A percentile compares a stretch with the other conserved stretches of the same genome.
These are phyloP conservation scores for Pigoraptor vietnamica DNA, from an alignment of 78 protist genomes.

Conservation along the genomic window DNA sequence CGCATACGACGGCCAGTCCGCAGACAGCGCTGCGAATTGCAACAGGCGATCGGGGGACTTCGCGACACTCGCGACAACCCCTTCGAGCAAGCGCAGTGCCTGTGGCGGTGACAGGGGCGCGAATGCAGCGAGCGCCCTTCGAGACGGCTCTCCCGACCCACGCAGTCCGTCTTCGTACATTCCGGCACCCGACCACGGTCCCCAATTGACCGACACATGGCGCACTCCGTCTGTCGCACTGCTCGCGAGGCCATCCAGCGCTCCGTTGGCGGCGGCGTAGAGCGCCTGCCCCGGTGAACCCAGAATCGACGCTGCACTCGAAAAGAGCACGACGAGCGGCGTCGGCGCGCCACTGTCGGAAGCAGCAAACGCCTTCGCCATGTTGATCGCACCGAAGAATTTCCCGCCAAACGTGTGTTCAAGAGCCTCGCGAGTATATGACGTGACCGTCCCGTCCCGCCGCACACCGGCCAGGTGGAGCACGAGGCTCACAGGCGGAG, in stretches of 20 bases:
- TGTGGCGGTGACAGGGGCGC: background rate
- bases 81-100: background rate
- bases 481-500: background rate
- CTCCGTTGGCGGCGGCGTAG: slow-evolving; percentile 33
- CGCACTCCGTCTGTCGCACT: background rate
- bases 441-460: background rate
- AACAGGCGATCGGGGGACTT: background rate
- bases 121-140: background rate
- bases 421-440: background rate
- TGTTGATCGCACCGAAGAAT: background rate
- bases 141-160: background rate
- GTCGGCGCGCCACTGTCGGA: background rate
- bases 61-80: background rate
- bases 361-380: background rate
- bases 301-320: slow-evolving; percentile 19
- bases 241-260: slow-evolving; percentile 9
- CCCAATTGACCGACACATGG: slow-evolving; percentile 12
- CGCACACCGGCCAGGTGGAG: background rate
- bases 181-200: slow-evolving; percentile 11
- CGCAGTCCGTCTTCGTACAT: background rate
- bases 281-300: slow-evolving; percentile 36
- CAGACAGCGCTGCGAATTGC: background rate
- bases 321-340: slow-evolving; percentile 2
- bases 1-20: background rate
- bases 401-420: background rate